Evolutionary conservation across 2,329 filamentous ascomycete species (phyloP), one percentile per base, ranked within the genome.

Genomic region (Coniella vitis): DNA sequence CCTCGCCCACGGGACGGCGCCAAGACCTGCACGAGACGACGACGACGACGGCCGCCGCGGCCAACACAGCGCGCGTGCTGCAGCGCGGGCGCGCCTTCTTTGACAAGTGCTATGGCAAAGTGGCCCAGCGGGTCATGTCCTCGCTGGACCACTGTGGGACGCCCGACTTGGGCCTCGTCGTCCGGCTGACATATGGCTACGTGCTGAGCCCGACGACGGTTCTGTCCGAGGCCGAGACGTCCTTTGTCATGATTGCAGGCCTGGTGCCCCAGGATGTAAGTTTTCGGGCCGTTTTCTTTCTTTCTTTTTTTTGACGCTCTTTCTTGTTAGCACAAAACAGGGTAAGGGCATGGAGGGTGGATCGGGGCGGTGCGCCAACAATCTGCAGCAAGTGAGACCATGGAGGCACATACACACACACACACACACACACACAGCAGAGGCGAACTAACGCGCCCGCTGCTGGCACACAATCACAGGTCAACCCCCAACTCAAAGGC

Each of bases 401-500:
- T 10, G 10, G 25, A 29, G 25, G 10, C 25, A 29, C 25, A 29
- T 10, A 29, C 25, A 29, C 25, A 29, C 25, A 29, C 25, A 41
- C 16, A 37, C 37, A 31, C 25, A 29, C 25, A 29, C 25, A 29
- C 25, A 41, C 16, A 37, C 37, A 31, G n/a, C n/a, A n/a, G n/a
- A n/a, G n/a, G n/a, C n/a, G 22, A 34, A 43, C 51, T 53, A 50
- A 50, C 44, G 43, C 51, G 39, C 36, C 35, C 17, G 45, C n/a
- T 14, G 10, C 25, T 10, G 5, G 25, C 25, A 10, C 25, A 5
- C 25, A 29, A 29, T 29, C 25, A 45, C 48, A 73, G 71, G 68
- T 75, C 16, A 76, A 76, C 50, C 69, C 72, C 5, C 74, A 77
- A 54, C 59, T 77, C 40, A 77, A 76, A 54, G 74, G 74, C 4